phyloP scores from a whole-genome alignment of 1,284 basidiomycete species.

The Psilocybe mexicana region DNA sequence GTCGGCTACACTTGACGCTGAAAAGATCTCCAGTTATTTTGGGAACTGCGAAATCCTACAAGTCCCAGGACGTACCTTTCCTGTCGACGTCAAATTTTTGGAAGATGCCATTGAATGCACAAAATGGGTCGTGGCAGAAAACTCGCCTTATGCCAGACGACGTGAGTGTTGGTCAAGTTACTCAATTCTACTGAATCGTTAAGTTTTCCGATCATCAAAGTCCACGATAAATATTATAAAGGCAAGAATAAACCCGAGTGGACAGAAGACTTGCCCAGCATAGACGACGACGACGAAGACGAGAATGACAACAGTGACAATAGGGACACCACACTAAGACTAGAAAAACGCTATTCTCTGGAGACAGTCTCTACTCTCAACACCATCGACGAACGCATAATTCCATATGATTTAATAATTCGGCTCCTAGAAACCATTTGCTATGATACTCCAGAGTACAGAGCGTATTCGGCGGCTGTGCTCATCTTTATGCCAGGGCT shows the following conservation, averaged over 20 bases:
- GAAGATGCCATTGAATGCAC: conserved; percentile 93
- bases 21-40: conserved; percentile 94
- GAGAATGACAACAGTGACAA: conserved; percentile 61
- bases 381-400: conserved; percentile 85
- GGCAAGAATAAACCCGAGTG: conserved; percentile 69
- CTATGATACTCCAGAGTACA: conserved; percentile 59
- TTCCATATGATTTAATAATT: conserved; percentile 90
- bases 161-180: conserved; percentile 41
- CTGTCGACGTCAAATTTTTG: conserved; percentile 85
- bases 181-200: neutral
- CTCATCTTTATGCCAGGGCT: conserved; percentile 95
- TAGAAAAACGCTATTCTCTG: conserved; percentile 72
- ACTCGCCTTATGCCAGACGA: conserved; percentile 82
- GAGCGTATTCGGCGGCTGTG: conserved; percentile 76
- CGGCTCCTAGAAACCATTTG: conserved; percentile 89
- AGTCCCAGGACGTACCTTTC: conserved; percentile 97
- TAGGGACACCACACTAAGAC: conserved; percentile 47
- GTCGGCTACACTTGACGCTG: conserved; percentile 96
- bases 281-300: conserved; percentile 81
- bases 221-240: conserved; percentile 66
- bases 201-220: conserved; percentile 17
- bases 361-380: conserved; percentile 83
- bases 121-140: conserved; percentile 83
- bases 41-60: conserved; percentile 86
- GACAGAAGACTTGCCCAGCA: conserved; percentile 65